A percentile compares a stretch with the other conserved stretches of the same genome.
Conservation (phyloP, 164 flowering plant genomes). For the Hamamelis virginiana region DNA sequence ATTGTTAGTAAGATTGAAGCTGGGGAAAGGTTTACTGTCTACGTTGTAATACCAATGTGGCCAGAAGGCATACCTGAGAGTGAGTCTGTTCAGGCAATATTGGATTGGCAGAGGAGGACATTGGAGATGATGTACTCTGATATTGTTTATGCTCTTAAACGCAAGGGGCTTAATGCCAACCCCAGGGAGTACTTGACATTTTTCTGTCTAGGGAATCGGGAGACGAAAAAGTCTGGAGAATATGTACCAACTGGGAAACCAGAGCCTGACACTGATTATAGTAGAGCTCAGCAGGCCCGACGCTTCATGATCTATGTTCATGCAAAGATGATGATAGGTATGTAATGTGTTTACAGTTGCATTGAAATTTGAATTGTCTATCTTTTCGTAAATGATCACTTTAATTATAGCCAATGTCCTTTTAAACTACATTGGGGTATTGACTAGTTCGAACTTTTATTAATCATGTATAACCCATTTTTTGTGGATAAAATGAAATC, state of each 20-base stretch:
- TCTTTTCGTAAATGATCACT: too few relatives aligned
- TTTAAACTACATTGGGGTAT: too few relatives aligned
- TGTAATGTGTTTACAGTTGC: too few relatives aligned
- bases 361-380: not conserved
- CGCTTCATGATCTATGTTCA: constrained; percentile 84
- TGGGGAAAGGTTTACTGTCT: constrained; percentile 61
- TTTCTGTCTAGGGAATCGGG: constrained; percentile 71
- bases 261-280: constrained; percentile 46
- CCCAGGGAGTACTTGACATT: constrained; percentile 57
- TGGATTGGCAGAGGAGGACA: constrained; percentile 73
- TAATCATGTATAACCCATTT: too few relatives aligned
- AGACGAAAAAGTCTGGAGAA: constrained; percentile 36
- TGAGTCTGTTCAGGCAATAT: constrained; percentile 59
- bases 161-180: constrained; percentile 32
- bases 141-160: constrained; percentile 38
- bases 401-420: too few relatives aligned
- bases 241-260: constrained; percentile 45
- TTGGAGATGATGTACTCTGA: constrained; percentile 81
- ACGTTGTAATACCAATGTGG: constrained; percentile 80
- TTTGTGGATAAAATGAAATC: too few relatives aligned
- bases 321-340: constrained; percentile 78
- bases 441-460: too few relatives aligned
- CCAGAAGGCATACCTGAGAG: constrained; percentile 74
- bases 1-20: constrained; percentile 66
- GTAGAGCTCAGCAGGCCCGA: constrained; percentile 52